Evolutionary conservation across 768 basidiomycete species (phyloP).

Genomic region (Termitomyces sp.): DNA sequence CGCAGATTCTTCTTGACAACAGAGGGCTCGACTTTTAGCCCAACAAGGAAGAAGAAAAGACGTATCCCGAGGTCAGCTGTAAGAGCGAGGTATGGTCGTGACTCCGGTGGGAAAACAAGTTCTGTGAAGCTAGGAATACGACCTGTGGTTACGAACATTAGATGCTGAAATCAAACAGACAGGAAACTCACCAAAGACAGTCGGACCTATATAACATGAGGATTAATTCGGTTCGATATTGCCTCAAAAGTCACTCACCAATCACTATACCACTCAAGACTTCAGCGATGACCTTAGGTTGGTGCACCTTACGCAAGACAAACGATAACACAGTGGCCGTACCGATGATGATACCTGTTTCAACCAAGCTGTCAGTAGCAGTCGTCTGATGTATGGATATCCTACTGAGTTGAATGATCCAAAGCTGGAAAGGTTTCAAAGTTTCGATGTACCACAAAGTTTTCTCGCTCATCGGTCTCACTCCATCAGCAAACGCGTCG

Average conservation of each 20-base stretch:
- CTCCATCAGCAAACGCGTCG: background rate
- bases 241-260: slow-evolving; percentile 48
- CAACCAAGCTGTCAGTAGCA: background rate
- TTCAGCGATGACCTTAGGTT: slow-evolving; percentile 83
- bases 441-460: slow-evolving; percentile 32
- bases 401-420: slow-evolving; percentile 76
- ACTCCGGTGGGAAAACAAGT: slow-evolving; percentile 72
- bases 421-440: slow-evolving; percentile 65
- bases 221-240: background rate
- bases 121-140: slow-evolving; percentile 85
- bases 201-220: slow-evolving; percentile 31
- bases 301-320: slow-evolving; percentile 61
- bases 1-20: slow-evolving; percentile 75
- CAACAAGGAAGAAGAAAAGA: slow-evolving; percentile 88
- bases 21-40: slow-evolving; percentile 79
- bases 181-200: slow-evolving; percentile 33
- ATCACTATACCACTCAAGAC: slow-evolving; percentile 86
- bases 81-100: slow-evolving; percentile 74
- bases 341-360: slow-evolving; percentile 70
- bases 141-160: slow-evolving; percentile 28
- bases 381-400: slow-evolving; percentile 16
- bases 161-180: background rate
- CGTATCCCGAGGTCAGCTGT: slow-evolving; percentile 85
- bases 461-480: background rate
- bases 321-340: slow-evolving; percentile 74